Base-by-base conservation (phyloP, 1,139 yeast genomes). In the Kurtzmaniella natalensis region DNA sequence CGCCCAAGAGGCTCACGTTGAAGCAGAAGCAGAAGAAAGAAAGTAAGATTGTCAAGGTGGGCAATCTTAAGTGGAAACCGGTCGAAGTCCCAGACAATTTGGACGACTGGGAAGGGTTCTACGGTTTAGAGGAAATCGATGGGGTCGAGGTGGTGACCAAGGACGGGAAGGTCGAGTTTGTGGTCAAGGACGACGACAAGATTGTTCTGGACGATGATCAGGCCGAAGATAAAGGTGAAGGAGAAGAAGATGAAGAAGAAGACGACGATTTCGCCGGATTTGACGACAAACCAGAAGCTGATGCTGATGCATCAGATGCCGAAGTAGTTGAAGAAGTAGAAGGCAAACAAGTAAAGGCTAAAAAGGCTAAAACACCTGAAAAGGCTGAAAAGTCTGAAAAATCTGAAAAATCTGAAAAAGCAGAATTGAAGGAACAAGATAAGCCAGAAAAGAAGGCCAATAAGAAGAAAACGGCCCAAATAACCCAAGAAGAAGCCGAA, bases 101-200 rank as follows among this genome's bases (percentile, higher is more conserved):
- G 40, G 96, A 81, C 39, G 95, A 86, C 55, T 84, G 83, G 52
- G 89, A 83, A 48, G 96, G 96, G 0, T 81, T 88, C 46, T 86
- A 79, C 57, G 98, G 96, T 0, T 61, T 92, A 28, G 97, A 92
- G 56, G 98, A 92, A 55, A 74, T 92, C 35, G 96, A 88, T 35
- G 96, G 96, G 18, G 96, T 89, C 17, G 89, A 76, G 47, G 89
- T 89, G 4, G 75, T 75, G 42, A 68, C 77, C 36, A 76, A 78
- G 3, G 66, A 77, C 37, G 95, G 94, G 11, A 64, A 67, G 40
- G 77, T 81, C 0, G 72, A 74, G 44, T 85, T 85, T 48, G 58
- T 76, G 17, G 76, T 78, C 3, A 69, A 64, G 34, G 79, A 76
- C 27, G 60, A 63, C 7, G 43, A 46, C 18, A 50, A 50, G 13